Base-by-base conservation (phyloP, 192 early-diverging fungal species). In the Gigaspora rosea region DNA sequence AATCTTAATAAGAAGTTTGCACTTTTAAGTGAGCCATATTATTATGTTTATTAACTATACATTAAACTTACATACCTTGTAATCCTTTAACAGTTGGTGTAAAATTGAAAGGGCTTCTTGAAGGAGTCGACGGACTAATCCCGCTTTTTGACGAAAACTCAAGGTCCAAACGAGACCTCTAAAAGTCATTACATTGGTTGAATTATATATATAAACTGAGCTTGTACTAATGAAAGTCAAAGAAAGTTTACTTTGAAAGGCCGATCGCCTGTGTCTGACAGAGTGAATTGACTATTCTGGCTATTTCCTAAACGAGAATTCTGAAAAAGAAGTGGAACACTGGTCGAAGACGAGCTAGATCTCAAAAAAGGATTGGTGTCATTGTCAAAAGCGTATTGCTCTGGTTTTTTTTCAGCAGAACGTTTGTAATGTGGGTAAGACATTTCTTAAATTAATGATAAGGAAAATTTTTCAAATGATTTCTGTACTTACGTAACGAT, bases 391-490 rank as follows among this genome's bases (percentile, higher is more conserved):
- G 33, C 36, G 36, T 8, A 41, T 66, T 66, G 64, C 41, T 46
- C 15, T 12, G 62, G 13, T 35, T 64, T 27, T n/a, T 46, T 66
- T 66, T 46, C 41, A 47, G 64, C 64, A 7, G 64, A 66, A 8
- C 64, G 64, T 46, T 66, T 33, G 8, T 66, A 66, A 48, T 15
- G 64, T 41, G 64, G 36, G n/a, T 66, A 66, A 2, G 64, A 41
- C 64, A 66, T 66, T 46, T 47, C n/a, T 41, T 41, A 3, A 41
- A 41, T 41, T 41, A 41, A 41, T 41, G 2, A 41, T 41, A 2
- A 5, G 2, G 2, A 5, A 3, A 3, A 41, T 5, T 41, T 41
- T 3, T 41, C 36, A 41, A 41, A 5, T 41, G 36, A 41, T 41
- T 41, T 41, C 36, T 41, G 36, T 41, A 41, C 36, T 41, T 41